Evolutionary conservation across 2,329 filamentous ascomycete species (phyloP).

Genomic region (Fusarium sp.): DNA sequence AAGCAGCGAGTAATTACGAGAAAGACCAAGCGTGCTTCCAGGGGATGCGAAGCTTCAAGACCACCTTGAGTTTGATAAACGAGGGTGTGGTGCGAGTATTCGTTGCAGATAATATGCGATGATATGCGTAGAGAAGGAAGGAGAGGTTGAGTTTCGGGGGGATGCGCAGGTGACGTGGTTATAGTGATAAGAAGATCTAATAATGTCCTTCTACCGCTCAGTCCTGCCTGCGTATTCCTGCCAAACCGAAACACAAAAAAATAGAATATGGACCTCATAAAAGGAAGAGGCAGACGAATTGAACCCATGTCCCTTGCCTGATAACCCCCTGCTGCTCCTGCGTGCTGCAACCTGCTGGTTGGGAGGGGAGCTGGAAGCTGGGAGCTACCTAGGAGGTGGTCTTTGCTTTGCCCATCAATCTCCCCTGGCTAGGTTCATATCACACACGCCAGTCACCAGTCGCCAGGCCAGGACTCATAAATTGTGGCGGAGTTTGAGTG

Average conservation of each 20-base stretch:
- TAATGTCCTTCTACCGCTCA: no score
- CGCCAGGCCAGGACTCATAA: constrained; percentile 21
- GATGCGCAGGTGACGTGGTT: constrained; percentile 10
- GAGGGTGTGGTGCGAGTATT: constrained; percentile 24
- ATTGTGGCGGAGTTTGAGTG: constrained; percentile 49
- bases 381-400: constrained; percentile 33
- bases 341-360: constrained; percentile 39
- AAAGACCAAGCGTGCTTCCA: constrained; percentile 31
- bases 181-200: no score
- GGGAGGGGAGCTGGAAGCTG: constrained; percentile 27
- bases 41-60: constrained; percentile 16
- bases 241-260: constrained; percentile 22
- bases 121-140: constrained; percentile 6
- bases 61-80: constrained; percentile 10
- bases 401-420: constrained; percentile 43
- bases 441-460: constrained; percentile 19
- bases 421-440: constrained; percentile 44
- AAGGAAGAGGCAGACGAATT: constrained; percentile 35
- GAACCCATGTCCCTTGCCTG: constrained; percentile 39
- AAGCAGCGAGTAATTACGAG: constrained; percentile 50
- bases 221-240: constrained; percentile 43
- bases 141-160: constrained; percentile 35
- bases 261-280: constrained; percentile 18
- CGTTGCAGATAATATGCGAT: neutral
- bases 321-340: constrained; percentile 18